A percentile compares a stretch with the other conserved stretches of the same genome.
Conservation (phyloP, 257 asterid genomes). For the Ballota nigra region DNA sequence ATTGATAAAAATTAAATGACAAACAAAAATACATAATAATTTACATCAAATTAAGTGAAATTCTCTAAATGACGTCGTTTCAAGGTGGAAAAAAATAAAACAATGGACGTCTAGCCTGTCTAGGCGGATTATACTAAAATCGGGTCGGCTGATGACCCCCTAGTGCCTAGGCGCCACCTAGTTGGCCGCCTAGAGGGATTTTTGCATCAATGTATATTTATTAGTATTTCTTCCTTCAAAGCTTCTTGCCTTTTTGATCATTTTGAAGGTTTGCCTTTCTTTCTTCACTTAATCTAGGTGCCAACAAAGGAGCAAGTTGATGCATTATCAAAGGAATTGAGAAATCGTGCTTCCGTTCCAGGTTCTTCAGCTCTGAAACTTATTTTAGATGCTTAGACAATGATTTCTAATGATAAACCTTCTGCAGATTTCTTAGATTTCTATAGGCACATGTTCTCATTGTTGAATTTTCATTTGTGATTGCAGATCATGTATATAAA, state of each 20-base stretch:
- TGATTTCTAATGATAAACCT: not conserved
- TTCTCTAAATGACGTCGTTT: too few relatives aligned
- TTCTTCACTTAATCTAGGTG: constrained; percentile 46
- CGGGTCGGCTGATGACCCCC: too few relatives aligned
- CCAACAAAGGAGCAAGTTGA: constrained; percentile 94
- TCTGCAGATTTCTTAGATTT: not conserved
- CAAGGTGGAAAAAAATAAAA: too few relatives aligned
- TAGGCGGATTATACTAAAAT: too few relatives aligned
- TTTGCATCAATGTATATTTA: too few relatives aligned
- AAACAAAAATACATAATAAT: too few relatives aligned
- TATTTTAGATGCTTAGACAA: constrained; percentile 14
- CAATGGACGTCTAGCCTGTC: too few relatives aligned
- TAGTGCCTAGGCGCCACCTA: too few relatives aligned
- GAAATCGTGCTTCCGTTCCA: constrained; percentile 86
- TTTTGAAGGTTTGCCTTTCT: constrained; percentile 10
- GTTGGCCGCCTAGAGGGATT: too few relatives aligned
- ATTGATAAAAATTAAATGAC: too few relatives aligned
- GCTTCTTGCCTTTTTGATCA: not conserved
- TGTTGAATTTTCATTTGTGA: constrained; percentile 21
- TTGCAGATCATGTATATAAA: constrained; percentile 80
- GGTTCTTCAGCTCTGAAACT: constrained; percentile 47
- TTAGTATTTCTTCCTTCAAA: not conserved
- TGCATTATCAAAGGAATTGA: constrained; percentile 81
- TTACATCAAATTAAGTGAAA: too few relatives aligned
- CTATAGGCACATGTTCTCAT: too few relatives aligned